These are phyloP conservation scores for Scortechinia acanthostroma DNA, from an alignment of 2,329 filamentous ascomycete genomes.

Conservation along the genomic window DNA sequence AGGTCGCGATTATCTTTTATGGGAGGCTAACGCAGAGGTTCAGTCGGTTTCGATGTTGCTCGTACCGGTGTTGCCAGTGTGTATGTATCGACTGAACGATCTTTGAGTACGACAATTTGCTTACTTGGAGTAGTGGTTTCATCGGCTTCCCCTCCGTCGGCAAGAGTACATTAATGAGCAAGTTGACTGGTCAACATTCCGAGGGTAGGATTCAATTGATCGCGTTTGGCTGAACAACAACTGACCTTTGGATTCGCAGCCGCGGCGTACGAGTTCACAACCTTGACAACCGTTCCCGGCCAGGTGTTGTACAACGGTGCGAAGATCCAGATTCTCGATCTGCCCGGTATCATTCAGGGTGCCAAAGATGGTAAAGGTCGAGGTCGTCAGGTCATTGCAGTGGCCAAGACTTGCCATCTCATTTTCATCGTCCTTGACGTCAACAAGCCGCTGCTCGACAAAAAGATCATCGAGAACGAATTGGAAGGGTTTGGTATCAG, in stretches of 20 bases:
- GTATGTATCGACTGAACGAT: neutral
- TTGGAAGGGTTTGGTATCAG: constrained; percentile 95
- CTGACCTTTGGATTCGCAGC: constrained; percentile 29
- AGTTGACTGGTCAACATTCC: constrained; percentile 89
- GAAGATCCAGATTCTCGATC: constrained; percentile 94
- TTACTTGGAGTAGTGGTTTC: constrained; percentile 50
- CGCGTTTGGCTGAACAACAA: no score
- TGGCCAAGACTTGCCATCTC: constrained; percentile 95
- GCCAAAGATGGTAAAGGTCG: constrained; percentile 96
- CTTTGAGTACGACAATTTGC: no score
- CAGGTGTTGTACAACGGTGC: constrained; percentile 95
- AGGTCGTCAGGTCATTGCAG: constrained; percentile 95
- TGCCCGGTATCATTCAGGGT: constrained; percentile 97
- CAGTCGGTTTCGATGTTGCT: constrained; percentile 87
- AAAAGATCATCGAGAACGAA: constrained; percentile 88
- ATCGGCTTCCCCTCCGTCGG: constrained; percentile 97
- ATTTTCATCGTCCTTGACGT: constrained; percentile 98
- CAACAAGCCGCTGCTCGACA: constrained; percentile 96
- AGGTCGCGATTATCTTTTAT: neutral
- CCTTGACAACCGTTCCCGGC: constrained; percentile 90
- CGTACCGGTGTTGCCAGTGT: constrained; percentile 95
- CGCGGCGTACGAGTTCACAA: constrained; percentile 97
- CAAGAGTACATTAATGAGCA: constrained; percentile 96
- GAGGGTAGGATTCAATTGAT: no score
- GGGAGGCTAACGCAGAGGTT: neutral